These are phyloP conservation scores for Fagopyrum homotropicum DNA, from an alignment of 148 eudicot species.

Conservation along the genomic window DNA sequence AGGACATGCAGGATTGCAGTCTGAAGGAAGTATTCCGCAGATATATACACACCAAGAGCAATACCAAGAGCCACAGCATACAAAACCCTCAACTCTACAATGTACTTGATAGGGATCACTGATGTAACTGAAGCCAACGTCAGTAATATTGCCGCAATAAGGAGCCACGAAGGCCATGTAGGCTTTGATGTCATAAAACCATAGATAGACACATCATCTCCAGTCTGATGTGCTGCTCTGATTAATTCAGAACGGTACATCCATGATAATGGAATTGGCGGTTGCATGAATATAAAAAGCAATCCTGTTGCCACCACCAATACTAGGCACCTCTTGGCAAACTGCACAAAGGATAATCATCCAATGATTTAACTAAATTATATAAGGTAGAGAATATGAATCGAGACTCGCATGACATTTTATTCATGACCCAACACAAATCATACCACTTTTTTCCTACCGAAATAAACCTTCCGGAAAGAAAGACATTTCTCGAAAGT, in stretches of 20 bases:
- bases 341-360: conserved; percentile 34
- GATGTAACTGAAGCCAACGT: conserved; percentile 87
- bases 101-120: conserved; percentile 76
- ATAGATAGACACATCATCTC: conserved; percentile 86
- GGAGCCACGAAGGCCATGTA: conserved; percentile 99
- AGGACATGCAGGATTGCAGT: conserved; percentile 71
- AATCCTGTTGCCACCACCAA: conserved; percentile 75
- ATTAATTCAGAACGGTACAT: conserved; percentile 78
- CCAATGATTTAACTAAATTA: neutral
- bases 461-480: neutral
- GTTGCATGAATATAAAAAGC: conserved; percentile 77
- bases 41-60: conserved; percentile 78
- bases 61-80: conserved; percentile 80
- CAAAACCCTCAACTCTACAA: conserved; percentile 69
- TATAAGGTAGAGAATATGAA: neutral
- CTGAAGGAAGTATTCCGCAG: conserved; percentile 91
- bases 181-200: conserved; percentile 85
- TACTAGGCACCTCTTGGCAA: conserved; percentile 85
- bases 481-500: neutral
- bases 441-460: neutral
- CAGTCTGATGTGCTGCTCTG: conserved; percentile 78
- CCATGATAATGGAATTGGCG: conserved; percentile 77
- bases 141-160: conserved; percentile 72
- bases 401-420: neutral
- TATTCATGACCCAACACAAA: neutral